Evolutionary conservation across 768 basidiomycete species (phyloP).

Genomic region (Fomitopsis serialis): DNA sequence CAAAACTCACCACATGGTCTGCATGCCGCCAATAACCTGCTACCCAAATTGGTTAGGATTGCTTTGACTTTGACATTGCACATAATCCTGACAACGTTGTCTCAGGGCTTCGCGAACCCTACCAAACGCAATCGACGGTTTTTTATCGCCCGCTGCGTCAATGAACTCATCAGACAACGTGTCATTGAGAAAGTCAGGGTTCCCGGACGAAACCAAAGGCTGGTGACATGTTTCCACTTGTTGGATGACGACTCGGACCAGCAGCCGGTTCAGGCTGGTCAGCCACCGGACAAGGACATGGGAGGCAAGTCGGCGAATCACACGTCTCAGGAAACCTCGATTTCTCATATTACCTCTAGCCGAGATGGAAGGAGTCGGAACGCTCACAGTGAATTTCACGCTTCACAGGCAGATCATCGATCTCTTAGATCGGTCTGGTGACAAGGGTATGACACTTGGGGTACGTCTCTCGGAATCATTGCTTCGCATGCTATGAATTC

Average conservation of each 20-base stretch:
- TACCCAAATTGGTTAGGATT: slow-evolving; percentile 65
- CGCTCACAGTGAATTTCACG: slow-evolving; percentile 52
- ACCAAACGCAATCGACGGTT: slow-evolving; percentile 78
- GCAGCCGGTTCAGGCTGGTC: slow-evolving; percentile 11
- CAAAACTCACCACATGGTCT: slow-evolving; percentile 64
- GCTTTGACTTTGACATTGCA: neutral
- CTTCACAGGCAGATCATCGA: slow-evolving; percentile 80
- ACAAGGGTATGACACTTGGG: slow-evolving; percentile 65
- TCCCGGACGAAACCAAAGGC: slow-evolving; percentile 42
- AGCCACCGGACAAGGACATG: slow-evolving; percentile 21
- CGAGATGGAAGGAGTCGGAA: slow-evolving; percentile 1
- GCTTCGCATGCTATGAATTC: neutral
- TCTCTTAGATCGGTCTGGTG: slow-evolving; percentile 62
- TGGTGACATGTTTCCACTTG: slow-evolving; percentile 65
- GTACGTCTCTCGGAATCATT: slow-evolving; percentile 31
- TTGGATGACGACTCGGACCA: slow-evolving; percentile 31
- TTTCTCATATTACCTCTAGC: neutral
- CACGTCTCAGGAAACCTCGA: too few species aligned
- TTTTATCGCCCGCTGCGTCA: slow-evolving; percentile 61
- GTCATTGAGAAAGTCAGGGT: slow-evolving; percentile 72
- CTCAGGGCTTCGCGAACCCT: slow-evolving; percentile 73
- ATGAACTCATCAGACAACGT: slow-evolving; percentile 67
- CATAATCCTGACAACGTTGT: slow-evolving; percentile 2
- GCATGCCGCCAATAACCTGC: slow-evolving; percentile 69
- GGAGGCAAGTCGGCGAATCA: too few species aligned